Conservation (phyloP, 2,329 filamentous ascomycete species). For the Raffaelea albimanens region DNA sequence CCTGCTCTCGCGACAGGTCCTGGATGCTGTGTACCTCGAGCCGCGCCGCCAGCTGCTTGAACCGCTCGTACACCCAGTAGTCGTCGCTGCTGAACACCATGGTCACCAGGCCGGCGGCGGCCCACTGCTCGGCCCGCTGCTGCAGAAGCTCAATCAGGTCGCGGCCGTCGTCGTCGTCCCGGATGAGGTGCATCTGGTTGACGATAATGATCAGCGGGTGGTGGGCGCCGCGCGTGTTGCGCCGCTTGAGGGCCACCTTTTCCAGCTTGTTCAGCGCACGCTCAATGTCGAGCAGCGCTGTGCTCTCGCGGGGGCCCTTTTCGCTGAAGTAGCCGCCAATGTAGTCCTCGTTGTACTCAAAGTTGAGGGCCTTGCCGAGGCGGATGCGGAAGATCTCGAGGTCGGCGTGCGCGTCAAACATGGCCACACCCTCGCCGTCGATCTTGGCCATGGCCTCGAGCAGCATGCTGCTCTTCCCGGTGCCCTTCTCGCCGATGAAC, state of each 20-base stretch:
- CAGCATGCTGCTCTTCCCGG: conserved; percentile 93
- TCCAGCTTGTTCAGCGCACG: conserved; percentile 96
- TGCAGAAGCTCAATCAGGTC: conserved; percentile 91
- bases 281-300: conserved; percentile 88
- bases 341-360: conserved; percentile 95
- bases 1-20: conserved; percentile 71
- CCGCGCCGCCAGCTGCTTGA: conserved; percentile 85
- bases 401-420: conserved; percentile 95
- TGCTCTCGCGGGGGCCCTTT: conserved; percentile 81
- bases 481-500: conserved; percentile 89
- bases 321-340: conserved; percentile 96
- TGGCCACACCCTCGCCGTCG: conserved; percentile 78
- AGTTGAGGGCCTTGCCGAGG: conserved; percentile 88
- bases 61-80: conserved; percentile 94
- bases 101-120: conserved; percentile 81
- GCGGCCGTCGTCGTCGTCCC: conserved; percentile 86
- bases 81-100: conserved; percentile 94
- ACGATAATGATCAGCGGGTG: conserved; percentile 80
- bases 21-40: conserved; percentile 88
- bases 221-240: conserved; percentile 42
- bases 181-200: conserved; percentile 84
- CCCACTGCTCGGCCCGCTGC: conserved; percentile 94
- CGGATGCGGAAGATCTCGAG: conserved; percentile 90
- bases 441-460: conserved; percentile 90
- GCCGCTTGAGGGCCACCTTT: conserved; percentile 74